Evolutionary conservation across 768 basidiomycete genomes (phyloP).

Genomic region (Suillus bovinus): DNA sequence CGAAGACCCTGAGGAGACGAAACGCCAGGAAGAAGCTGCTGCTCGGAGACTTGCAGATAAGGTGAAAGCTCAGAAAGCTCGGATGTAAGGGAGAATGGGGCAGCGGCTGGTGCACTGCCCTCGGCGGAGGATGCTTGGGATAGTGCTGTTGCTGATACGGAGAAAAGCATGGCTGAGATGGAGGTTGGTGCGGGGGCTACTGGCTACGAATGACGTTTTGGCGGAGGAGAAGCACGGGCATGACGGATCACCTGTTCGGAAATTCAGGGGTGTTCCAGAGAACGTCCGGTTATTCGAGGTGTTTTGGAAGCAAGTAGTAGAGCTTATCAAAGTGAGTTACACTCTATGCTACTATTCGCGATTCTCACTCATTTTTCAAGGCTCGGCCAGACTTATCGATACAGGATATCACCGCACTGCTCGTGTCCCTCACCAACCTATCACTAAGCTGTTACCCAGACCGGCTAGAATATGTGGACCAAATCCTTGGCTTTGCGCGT

Average conservation of each 20-base stretch:
- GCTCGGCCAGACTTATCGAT: conserved; percentile 96
- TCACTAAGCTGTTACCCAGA: conserved; percentile 98
- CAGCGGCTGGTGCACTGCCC: conserved; percentile 20
- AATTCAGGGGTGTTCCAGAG: conserved; percentile 95
- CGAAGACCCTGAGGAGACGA: conserved; percentile 94
- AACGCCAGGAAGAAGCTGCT: conserved; percentile 90
- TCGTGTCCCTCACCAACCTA: conserved; percentile 93
- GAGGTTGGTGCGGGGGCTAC: not conserved
- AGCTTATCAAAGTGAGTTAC: conserved; percentile 85
- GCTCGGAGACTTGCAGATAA: conserved; percentile 85
- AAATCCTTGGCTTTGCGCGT: conserved; percentile 87
- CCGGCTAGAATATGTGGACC: conserved; percentile 94
- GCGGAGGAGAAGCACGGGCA: conserved; percentile 46
- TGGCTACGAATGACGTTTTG: conserved; percentile 20
- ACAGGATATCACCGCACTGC: conserved; percentile 94
- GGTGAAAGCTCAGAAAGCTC: conserved; percentile 73
- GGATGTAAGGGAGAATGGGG: conserved; percentile 53
- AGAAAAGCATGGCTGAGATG: conserved; percentile 15
- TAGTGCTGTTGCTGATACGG: conserved; percentile 23
- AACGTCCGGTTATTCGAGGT: conserved; percentile 96
- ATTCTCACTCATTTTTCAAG: conserved; percentile 40
- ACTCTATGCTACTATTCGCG: not conserved
- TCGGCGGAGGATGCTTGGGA: conserved; percentile 29
- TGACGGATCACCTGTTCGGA: conserved; percentile 58
- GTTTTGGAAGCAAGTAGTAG: conserved; percentile 98